These are phyloP conservation scores for Lasiosphaeris hirsuta DNA, from an alignment of 495 filamentous ascomycete genomes.

Conservation along the genomic window DNA sequence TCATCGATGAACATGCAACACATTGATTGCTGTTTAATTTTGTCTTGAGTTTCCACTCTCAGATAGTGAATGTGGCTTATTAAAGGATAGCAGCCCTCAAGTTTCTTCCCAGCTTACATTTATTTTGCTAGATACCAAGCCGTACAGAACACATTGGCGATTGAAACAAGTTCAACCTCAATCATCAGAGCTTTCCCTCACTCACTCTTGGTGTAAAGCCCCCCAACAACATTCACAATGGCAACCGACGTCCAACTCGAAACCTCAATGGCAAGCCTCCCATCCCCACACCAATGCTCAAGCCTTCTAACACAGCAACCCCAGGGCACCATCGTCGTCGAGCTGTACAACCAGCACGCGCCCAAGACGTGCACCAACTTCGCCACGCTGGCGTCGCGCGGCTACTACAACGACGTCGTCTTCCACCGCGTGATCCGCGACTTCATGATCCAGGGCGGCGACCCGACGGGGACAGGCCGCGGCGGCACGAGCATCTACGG, in stretches of 20 bases:
- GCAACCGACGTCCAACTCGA: constrained; percentile 17
- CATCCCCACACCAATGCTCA: background rate
- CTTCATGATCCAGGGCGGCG: constrained; percentile 97
- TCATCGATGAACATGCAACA: too few relatives aligned
- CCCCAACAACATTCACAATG: constrained; percentile 9
- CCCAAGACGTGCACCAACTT: constrained; percentile 84
- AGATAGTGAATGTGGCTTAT: too few relatives aligned
- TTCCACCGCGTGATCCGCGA: constrained; percentile 95
- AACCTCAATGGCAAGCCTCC: background rate
- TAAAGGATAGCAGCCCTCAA: too few relatives aligned
- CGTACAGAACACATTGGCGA: background rate
- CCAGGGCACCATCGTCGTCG: constrained; percentile 75
- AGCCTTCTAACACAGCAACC: background rate
- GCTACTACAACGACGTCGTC: constrained; percentile 80
- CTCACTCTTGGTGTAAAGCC: background rate
- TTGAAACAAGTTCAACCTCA: background rate
- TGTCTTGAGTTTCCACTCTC: too few relatives aligned
- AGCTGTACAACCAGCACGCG: constrained; percentile 67
- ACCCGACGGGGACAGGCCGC: constrained; percentile 92
- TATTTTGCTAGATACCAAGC: too few relatives aligned
- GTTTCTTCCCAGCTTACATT: too few relatives aligned
- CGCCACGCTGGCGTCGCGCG: constrained; percentile 65
- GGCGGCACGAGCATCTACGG: constrained; percentile 90
- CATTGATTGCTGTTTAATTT: too few relatives aligned
- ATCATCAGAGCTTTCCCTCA: background rate